Evolutionary conservation across 164 flowering plant species (phyloP).

Genomic region (Houttuynia cordata): DNA sequence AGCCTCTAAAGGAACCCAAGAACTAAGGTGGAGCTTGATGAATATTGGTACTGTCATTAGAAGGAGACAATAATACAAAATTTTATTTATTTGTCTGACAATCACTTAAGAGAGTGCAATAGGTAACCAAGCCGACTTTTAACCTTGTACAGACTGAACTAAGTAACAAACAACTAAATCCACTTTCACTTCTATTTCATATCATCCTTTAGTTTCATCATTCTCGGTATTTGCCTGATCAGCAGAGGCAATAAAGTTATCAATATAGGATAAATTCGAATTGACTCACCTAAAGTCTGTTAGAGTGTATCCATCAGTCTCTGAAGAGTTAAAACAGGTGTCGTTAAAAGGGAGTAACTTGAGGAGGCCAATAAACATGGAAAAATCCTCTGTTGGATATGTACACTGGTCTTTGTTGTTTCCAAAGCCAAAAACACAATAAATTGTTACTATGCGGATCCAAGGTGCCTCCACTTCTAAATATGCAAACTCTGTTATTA

Average conservation of each 20-base stretch:
- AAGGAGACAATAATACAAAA: too few relatives aligned
- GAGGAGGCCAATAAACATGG: slow-evolving; percentile 60
- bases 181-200: neutral
- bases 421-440: slow-evolving; percentile 27
- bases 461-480: slow-evolving; percentile 41
- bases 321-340: slow-evolving; percentile 30
- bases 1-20: too few relatives aligned
- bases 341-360: slow-evolving; percentile 69
- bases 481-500: neutral
- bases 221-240: neutral
- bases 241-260: neutral
- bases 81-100: too few relatives aligned
- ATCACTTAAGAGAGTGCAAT: too few relatives aligned
- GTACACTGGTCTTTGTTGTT: slow-evolving; percentile 48
- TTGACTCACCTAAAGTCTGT: slow-evolving; percentile 40
- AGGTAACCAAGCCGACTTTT: neutral
- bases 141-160: neutral
- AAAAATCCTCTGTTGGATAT: slow-evolving; percentile 68
- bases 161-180: neutral
- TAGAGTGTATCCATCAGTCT: slow-evolving; percentile 27
- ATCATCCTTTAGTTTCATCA: neutral
- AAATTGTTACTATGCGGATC: slow-evolving; percentile 38
- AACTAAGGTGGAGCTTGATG: too few relatives aligned
- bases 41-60: too few relatives aligned
- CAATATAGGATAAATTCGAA: neutral